A percentile compares a stretch with the other conserved stretches of the same genome.
These are phyloP conservation scores for Rhododendron vialii DNA, from an alignment of 148 eudicot species.

Conservation along the genomic window DNA sequence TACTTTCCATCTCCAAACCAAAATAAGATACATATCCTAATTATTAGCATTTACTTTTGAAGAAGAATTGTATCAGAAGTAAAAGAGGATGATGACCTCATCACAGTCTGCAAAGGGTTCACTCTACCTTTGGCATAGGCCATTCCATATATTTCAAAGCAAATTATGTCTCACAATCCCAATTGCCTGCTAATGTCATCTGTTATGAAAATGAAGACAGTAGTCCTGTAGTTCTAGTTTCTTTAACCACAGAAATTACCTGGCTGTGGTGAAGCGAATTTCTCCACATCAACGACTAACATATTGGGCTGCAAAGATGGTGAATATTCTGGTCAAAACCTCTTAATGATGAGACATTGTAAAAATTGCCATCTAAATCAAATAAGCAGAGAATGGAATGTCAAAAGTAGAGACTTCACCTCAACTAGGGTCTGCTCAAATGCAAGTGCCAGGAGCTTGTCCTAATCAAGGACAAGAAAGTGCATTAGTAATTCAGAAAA, in stretches of 20 bases:
- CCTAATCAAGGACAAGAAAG: constrained; percentile 34
- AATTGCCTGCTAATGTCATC: not conserved
- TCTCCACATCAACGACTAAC: constrained; percentile 91
- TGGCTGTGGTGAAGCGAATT: constrained; percentile 72
- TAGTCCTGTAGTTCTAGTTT: not conserved
- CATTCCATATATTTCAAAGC: not conserved
- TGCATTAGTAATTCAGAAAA: constrained; percentile 1
- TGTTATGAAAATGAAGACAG: not conserved
- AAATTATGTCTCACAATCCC: not conserved
- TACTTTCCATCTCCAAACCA: not conserved
- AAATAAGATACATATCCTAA: not conserved
- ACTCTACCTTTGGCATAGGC: not conserved
- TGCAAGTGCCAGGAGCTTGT: constrained; percentile 75
- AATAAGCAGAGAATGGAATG: not conserved
- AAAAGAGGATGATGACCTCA: not conserved
- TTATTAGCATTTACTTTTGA: not conserved
- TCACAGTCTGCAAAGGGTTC: not conserved
- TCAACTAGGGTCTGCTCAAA: constrained; percentile 97
- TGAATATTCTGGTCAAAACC: not conserved
- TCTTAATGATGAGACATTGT: not conserved
- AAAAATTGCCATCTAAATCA: not conserved
- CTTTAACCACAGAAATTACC: constrained; percentile 37
- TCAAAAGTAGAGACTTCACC: constrained; percentile 37
- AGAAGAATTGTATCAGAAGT: not conserved
- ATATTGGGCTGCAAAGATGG: constrained; percentile 81